phyloP scores from a whole-genome alignment of 306 rosid genomes.

The Fagus sylvatica region DNA sequence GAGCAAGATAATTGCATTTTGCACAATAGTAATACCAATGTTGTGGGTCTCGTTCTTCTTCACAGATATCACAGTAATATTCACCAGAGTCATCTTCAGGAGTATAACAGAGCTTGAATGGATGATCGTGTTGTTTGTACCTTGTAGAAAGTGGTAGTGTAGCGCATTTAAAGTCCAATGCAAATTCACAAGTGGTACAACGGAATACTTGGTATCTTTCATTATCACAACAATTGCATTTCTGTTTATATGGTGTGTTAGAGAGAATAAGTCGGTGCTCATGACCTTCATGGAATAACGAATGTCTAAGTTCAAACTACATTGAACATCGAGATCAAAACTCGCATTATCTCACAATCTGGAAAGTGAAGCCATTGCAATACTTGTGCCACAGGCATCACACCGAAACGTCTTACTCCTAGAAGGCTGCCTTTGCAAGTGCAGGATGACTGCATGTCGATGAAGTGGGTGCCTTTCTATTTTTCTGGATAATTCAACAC shows the following conservation, averaged over 20 bases:
- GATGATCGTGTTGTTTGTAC: background rate
- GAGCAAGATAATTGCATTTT: too few relatives aligned
- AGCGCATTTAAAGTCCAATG: background rate
- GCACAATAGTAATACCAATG: too few relatives aligned
- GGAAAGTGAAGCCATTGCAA: background rate
- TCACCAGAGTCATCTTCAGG: background rate
- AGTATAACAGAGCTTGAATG: background rate
- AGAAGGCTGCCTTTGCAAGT: too few relatives aligned
- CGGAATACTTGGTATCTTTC: fast-evolving
- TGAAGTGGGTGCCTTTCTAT: too few relatives aligned
- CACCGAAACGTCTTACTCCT: fast-evolving
- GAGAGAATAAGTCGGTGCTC: background rate
- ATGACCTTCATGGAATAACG: background rate
- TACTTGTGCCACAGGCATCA: fast-evolving
- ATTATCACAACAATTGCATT: background rate
- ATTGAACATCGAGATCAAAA: background rate
- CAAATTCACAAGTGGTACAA: background rate
- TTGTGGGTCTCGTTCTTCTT: too few relatives aligned
- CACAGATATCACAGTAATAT: background rate
- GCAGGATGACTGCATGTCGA: too few relatives aligned
- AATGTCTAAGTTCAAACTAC: background rate
- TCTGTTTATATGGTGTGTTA: fast-evolving
- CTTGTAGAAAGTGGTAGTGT: background rate
- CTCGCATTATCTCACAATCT: fast-evolving
- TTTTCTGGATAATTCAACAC: fast-evolving